phyloP scores from a whole-genome alignment of 257 asterid genomes.

The Solanum sparsipilum region DNA sequence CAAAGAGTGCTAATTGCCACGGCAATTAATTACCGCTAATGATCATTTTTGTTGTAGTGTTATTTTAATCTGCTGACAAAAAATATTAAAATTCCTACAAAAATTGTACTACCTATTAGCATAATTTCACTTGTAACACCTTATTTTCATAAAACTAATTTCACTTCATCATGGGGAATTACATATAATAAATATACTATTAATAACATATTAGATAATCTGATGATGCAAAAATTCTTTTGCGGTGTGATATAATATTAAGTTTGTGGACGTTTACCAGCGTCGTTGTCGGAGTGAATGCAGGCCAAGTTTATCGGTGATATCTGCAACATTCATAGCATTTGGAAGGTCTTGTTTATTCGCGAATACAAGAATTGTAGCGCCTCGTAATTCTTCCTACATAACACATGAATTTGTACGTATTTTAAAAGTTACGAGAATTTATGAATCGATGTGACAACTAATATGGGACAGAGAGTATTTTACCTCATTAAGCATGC shows the following conservation, averaged over 20 bases:
- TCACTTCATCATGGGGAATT: no score
- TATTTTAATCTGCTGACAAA: background rate
- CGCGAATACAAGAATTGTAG: conserved; percentile 33
- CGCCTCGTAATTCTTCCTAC: conserved; percentile 28
- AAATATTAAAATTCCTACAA: background rate
- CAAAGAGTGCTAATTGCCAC: no score
- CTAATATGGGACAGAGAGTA: background rate
- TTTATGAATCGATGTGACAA: background rate
- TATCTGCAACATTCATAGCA: conserved; percentile 31
- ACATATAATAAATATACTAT: no score
- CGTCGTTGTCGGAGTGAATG: conserved; percentile 26
- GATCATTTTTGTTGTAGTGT: no score
- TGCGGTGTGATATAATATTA: background rate
- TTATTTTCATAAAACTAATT: no score
- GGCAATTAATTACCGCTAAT: no score
- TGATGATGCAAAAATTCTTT: background rate
- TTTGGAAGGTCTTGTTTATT: conserved; percentile 42
- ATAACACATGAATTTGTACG: background rate
- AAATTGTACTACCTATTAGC: background rate
- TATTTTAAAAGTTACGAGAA: background rate
- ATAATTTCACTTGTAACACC: no score
- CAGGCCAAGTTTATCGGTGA: conserved; percentile 34
- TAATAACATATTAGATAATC: no score
- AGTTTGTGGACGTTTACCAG: conserved; percentile 15
- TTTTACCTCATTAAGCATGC: conserved; percentile 30